phyloP scores from a whole-genome alignment of 805 yeast species.

The Debaryomyces castellii region DNA sequence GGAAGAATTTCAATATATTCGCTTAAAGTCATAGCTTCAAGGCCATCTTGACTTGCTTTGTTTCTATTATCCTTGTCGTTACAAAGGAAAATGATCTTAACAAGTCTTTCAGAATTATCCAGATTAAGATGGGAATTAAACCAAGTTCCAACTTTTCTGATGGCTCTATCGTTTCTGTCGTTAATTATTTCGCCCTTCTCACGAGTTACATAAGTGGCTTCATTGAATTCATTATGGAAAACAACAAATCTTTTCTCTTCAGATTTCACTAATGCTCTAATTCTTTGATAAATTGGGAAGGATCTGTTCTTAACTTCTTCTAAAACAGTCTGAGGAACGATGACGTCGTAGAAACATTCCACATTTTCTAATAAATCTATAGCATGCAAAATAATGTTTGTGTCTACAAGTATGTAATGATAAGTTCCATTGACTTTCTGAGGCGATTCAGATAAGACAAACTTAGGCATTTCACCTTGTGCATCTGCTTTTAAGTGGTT shows the following conservation, averaged over 20 bases:
- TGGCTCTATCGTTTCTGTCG: slow-evolving; percentile 90
- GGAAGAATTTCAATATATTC: slow-evolving; percentile 73
- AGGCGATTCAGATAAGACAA: slow-evolving; percentile 68
- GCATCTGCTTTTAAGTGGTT: slow-evolving; percentile 59
- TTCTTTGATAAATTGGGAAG: slow-evolving; percentile 81
- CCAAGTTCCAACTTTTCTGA: slow-evolving; percentile 73
- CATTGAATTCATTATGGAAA: slow-evolving; percentile 88
- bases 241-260: slow-evolving; percentile 84
- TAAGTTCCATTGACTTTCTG: slow-evolving; percentile 49
- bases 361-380: slow-evolving; percentile 84
- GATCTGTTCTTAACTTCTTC: slow-evolving; percentile 91
- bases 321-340: slow-evolving; percentile 91
- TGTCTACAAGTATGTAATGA: slow-evolving; percentile 86
- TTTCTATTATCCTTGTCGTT: slow-evolving; percentile 70
- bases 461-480: slow-evolving; percentile 60
- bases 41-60: slow-evolving; percentile 54
- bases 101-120: slow-evolving; percentile 26
- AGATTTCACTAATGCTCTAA: slow-evolving; percentile 71
- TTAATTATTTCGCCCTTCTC: slow-evolving; percentile 69
- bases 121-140: slow-evolving; percentile 61
- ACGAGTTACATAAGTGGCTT: slow-evolving; percentile 66
- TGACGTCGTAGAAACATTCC: slow-evolving; percentile 79
- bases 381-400: slow-evolving; percentile 83
- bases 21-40: slow-evolving; percentile 55
- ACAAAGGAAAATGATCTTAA: slow-evolving; percentile 62